phyloP scores from a whole-genome alignment of 768 basidiomycete species.

The Trametes punicea region DNA sequence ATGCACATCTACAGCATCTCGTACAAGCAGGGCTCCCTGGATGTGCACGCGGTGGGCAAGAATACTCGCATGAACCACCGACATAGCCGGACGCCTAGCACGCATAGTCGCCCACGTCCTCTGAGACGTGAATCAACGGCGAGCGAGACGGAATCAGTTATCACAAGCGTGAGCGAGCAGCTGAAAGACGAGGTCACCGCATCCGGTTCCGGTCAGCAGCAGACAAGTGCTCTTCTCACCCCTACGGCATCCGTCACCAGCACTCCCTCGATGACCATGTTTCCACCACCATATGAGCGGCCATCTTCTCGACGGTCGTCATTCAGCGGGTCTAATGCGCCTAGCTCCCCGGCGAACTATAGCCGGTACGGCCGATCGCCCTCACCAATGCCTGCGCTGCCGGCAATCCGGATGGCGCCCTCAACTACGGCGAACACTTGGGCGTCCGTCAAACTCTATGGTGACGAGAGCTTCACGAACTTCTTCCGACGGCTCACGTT shows the following conservation, averaged over 20 bases:
- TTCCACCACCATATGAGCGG: slow-evolving; percentile 63
- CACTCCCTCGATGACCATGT: slow-evolving; percentile 54
- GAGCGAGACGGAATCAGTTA: slow-evolving; percentile 71
- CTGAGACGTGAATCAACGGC: slow-evolving; percentile 68
- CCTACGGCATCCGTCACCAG: slow-evolving; percentile 68
- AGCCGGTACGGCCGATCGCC: slow-evolving; percentile 76
- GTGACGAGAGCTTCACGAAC: slow-evolving; percentile 92
- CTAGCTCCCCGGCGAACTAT: slow-evolving; percentile 60
- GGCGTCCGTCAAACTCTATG: slow-evolving; percentile 80
- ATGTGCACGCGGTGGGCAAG: slow-evolving; percentile 88
- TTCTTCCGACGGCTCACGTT: slow-evolving; percentile 95
- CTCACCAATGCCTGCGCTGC: slow-evolving; percentile 88
- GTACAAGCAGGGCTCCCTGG: slow-evolving; percentile 75
- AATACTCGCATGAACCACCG: slow-evolving; percentile 73
- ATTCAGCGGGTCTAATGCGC: slow-evolving; percentile 79
- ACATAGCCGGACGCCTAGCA: slow-evolving; percentile 71
- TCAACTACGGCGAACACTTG: slow-evolving; percentile 47
- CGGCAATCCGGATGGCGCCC: slow-evolving; percentile 78
- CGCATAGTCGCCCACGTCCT: slow-evolving; percentile 52
- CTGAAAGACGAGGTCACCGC: slow-evolving; percentile 46
- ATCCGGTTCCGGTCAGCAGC: slow-evolving; percentile 28
- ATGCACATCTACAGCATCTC: slow-evolving; percentile 92
- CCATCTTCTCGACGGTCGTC: slow-evolving; percentile 62
- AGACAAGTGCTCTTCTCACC: slow-evolving; percentile 47
- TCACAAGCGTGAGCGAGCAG: slow-evolving; percentile 51